Conservation (phyloP, 192 early-diverging fungal genomes). For the Backusella liffmaniae region DNA sequence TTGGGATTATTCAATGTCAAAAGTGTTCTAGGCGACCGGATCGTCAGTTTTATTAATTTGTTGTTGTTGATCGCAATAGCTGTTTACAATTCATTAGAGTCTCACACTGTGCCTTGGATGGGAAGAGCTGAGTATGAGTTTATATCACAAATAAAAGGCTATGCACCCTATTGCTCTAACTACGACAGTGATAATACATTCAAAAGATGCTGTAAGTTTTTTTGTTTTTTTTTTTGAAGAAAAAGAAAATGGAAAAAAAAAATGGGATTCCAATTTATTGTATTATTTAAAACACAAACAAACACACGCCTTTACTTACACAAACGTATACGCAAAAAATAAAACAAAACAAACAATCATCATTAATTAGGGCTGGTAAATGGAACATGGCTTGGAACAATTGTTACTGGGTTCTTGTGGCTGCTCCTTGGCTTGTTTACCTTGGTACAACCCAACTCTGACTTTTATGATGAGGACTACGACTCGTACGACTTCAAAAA, state of each 20-base stretch:
- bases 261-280: neutral
- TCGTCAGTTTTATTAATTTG: constrained; percentile 1
- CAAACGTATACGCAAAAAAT: neutral
- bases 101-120: constrained; percentile 8
- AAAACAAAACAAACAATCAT: neutral
- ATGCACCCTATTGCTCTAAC: constrained; percentile 2
- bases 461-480: constrained; percentile 8
- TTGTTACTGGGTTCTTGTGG: constrained; percentile 6
- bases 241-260: neutral
- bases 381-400: constrained; percentile 12
- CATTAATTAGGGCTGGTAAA: constrained; percentile 6
- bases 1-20: neutral
- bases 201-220: constrained; percentile 12
- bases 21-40: neutral
- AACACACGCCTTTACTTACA: neutral
- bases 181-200: constrained; percentile 1
- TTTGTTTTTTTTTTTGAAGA: neutral
- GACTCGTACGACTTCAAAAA: constrained; percentile 13
- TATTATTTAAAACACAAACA: neutral
- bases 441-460: neutral
- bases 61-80: neutral
- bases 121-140: neutral
- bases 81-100: constrained; percentile 7
- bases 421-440: constrained; percentile 12
- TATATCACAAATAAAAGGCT: neutral